Evolutionary conservation across 345 rosid species (phyloP).

Genomic region (Populus simonii): DNA sequence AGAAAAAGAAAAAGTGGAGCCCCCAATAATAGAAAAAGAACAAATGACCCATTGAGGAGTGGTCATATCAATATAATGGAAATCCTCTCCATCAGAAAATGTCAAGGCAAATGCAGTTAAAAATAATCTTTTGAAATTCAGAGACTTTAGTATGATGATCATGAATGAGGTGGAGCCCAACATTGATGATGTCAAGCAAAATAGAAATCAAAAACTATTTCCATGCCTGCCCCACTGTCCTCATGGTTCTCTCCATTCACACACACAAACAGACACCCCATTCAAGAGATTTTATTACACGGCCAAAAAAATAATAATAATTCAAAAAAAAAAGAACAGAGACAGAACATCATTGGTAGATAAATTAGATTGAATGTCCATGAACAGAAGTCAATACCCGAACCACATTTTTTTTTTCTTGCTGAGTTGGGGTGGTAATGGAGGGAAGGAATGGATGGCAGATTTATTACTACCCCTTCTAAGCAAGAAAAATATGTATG

Average conservation of each 20-base stretch:
- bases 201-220: no score
- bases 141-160: neutral
- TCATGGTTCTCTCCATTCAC: neutral
- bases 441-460: neutral
- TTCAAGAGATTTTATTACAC: neutral
- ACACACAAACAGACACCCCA: neutral
- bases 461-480: neutral
- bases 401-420: slow-evolving; percentile 48
- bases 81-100: neutral
- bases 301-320: neutral
- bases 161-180: neutral
- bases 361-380: slow-evolving; percentile 13
- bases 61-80: neutral
- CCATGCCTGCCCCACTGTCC: neutral
- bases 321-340: no score
- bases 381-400: slow-evolving; percentile 95
- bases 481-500: slow-evolving; percentile 45
- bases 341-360: neutral
- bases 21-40: neutral
- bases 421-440: neutral
- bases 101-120: neutral
- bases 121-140: neutral
- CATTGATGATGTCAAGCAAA: neutral
- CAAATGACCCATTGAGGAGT: neutral
- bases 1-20: neutral